These are phyloP conservation scores for Oryza meyeriana DNA, from an alignment of 176 grass and related monocot genomes.

Conservation along the genomic window DNA sequence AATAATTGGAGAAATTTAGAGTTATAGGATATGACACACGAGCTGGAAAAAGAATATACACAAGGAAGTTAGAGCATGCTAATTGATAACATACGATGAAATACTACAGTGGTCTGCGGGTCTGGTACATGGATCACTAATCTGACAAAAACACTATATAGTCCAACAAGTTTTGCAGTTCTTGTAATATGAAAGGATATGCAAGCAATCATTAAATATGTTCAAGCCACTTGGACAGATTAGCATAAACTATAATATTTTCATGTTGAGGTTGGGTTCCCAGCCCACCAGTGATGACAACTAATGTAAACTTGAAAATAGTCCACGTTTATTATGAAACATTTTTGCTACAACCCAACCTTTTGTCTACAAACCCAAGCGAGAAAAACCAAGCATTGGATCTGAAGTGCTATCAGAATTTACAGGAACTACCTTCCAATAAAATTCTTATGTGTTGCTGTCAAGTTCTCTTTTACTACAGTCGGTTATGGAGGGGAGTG, in stretches of 20 bases:
- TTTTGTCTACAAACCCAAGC: neutral
- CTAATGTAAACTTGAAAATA: neutral
- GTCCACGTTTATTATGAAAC: neutral
- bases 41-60: too few species aligned
- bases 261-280: neutral
- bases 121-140: too few species aligned
- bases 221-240: too few species aligned
- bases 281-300: neutral
- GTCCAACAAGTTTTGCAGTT: neutral
- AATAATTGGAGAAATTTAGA: neutral
- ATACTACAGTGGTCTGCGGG: too few species aligned
- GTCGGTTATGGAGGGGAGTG: neutral
- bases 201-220: neutral
- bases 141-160: too few species aligned
- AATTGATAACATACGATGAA: too few species aligned
- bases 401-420: neutral
- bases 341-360: neutral
- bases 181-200: neutral
- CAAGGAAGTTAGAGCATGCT: too few species aligned
- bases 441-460: conserved; percentile 6
- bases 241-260: too few species aligned
- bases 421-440: neutral
- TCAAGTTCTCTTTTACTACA: neutral
- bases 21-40: neutral
- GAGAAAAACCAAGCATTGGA: neutral